Conservation (phyloP, 1,284 basidiomycete genomes). For the Hypsizygus ulmarius region DNA sequence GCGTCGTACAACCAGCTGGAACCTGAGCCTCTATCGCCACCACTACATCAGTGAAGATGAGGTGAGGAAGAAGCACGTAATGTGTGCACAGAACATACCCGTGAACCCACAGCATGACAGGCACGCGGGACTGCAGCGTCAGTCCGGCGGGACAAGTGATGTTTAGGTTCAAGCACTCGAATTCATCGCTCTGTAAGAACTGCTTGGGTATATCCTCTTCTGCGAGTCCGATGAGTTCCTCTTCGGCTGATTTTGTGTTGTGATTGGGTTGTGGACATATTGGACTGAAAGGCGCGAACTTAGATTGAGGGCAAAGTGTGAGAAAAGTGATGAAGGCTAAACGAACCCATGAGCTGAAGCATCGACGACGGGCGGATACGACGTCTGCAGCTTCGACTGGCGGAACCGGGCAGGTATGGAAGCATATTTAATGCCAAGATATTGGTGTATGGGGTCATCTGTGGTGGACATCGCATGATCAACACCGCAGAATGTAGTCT, state of each 20-base stretch:
- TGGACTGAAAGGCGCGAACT: constrained; percentile 41
- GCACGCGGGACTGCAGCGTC: constrained; percentile 47
- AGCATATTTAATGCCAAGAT: constrained; percentile 73
- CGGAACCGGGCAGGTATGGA: constrained; percentile 70
- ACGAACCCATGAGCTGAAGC: constrained; percentile 63
- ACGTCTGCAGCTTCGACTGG: constrained; percentile 57
- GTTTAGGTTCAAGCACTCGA: constrained; percentile 74
- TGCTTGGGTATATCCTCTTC: constrained; percentile 53
- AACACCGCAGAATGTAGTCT: constrained; percentile 63
- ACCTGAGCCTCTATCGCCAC: constrained; percentile 67
- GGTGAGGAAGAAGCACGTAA: not conserved
- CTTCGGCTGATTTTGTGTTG: constrained; percentile 46
- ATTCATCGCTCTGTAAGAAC: constrained; percentile 62
- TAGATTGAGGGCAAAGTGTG: not conserved
- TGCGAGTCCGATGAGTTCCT: constrained; percentile 59
- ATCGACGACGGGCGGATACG: constrained; percentile 56
- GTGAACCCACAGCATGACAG: constrained; percentile 80
- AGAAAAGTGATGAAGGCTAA: constrained; percentile 5
- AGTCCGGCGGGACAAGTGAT: constrained; percentile 67
- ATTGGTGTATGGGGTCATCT: constrained; percentile 61
- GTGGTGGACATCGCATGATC: constrained; percentile 57
- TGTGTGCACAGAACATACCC: constrained; percentile 46
- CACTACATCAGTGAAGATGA: constrained; percentile 38
- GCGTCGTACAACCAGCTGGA: constrained; percentile 75
- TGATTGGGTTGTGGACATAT: constrained; percentile 67